Evolutionary conservation across 2,329 filamentous ascomycete species (phyloP).

Genomic region (Trichoderma koningii): DNA sequence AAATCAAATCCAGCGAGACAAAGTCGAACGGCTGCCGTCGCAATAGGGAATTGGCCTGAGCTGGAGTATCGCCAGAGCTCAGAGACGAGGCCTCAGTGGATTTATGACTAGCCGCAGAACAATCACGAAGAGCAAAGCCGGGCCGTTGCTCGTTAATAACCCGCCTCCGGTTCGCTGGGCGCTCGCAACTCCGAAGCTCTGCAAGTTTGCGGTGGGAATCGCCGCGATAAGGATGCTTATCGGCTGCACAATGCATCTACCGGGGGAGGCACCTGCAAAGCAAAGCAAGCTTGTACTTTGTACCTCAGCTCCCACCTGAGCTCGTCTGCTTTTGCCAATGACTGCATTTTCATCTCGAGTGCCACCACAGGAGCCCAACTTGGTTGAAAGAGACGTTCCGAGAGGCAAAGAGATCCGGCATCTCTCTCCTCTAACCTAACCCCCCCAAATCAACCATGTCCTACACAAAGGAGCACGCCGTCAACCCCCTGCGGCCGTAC

Average conservation of each 20-base stretch:
- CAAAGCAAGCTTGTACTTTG: conserved; percentile 12
- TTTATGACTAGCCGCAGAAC: conserved; percentile 4
- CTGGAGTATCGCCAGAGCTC: neutral
- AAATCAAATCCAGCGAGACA: neutral
- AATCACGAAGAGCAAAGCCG: conserved; percentile 1
- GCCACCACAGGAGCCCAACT: conserved; percentile 14
- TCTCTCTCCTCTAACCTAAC: conserved; percentile 27
- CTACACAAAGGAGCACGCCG: conserved; percentile 49
- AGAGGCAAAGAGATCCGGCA: conserved; percentile 34
- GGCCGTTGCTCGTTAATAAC: conserved; percentile 22
- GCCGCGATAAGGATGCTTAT: conserved; percentile 35
- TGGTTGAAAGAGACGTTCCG: conserved; percentile 19
- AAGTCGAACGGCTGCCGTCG: neutral
- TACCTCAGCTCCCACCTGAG: conserved; percentile 30
- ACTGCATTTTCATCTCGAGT: conserved; percentile 11
- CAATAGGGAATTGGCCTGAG: neutral
- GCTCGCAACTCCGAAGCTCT: conserved; percentile 37
- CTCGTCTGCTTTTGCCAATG: conserved; percentile 13
- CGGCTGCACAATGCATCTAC: conserved; percentile 42
- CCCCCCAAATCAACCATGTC: conserved; percentile 45
- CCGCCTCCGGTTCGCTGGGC: conserved; percentile 20
- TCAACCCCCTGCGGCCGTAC: conserved; percentile 70
- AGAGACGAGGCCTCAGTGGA: neutral
- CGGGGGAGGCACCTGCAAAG: conserved; percentile 29
- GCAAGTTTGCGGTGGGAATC: conserved; percentile 30